Evolutionary conservation across 768 basidiomycete species (phyloP).

Genomic region (Psilocybe cyanescens): DNA sequence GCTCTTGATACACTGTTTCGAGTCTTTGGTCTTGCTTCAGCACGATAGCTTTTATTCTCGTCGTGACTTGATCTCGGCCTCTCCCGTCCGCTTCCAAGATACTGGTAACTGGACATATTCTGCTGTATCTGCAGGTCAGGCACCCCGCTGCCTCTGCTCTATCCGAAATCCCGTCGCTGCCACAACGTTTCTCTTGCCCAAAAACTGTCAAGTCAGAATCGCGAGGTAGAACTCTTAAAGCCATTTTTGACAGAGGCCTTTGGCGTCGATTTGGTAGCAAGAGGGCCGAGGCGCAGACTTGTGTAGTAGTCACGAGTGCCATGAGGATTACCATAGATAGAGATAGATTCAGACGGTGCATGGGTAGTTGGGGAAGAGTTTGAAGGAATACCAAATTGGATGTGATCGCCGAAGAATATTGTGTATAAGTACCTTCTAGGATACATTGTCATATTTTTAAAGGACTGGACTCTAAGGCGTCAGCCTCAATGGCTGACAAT

Average conservation of each 20-base stretch:
- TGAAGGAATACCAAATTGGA: not conserved
- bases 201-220: too few species aligned
- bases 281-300: too few species aligned
- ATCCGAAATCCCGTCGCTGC: too few species aligned
- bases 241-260: too few species aligned
- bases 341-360: too few species aligned
- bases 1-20: not conserved
- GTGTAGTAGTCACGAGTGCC: too few species aligned
- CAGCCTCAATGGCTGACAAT: not conserved
- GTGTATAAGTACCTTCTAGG: not conserved
- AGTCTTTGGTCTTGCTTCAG: not conserved
- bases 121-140: not conserved
- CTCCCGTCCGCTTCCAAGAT: not conserved
- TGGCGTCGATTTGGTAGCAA: too few species aligned
- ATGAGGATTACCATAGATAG: too few species aligned
- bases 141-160: too few species aligned
- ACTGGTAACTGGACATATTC: not conserved
- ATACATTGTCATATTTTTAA: not conserved
- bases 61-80: not conserved
- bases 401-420: not conserved
- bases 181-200: too few species aligned
- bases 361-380: too few species aligned
- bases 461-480: not conserved
- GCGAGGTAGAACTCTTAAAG: too few species aligned
- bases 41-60: not conserved